Evolutionary conservation across 331 rosid species (phyloP), one percentile per base, ranked within the genome.

Genomic region (Rosa hybrid): DNA sequence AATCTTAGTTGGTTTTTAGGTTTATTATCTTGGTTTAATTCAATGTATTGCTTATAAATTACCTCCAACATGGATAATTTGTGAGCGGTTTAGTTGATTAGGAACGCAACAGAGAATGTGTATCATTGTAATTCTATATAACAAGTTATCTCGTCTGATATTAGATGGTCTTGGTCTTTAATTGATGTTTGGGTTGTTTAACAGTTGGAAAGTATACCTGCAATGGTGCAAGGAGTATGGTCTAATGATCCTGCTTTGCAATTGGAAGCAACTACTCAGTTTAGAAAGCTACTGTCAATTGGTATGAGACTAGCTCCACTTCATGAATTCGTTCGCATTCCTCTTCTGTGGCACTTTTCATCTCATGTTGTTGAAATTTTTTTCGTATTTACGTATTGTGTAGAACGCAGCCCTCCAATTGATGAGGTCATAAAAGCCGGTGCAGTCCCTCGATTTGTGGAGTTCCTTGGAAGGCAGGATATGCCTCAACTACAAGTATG

Each of bases 401-500:
- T 68, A 91, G 95, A 89, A 72, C 87, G 90, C 78, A 86, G 96
- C 80, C 94, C 94, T 77, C 91, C 84, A 6, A 87, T 91, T 85
- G 94, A 92, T 63, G 93, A 89, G 74, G 88, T 92, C n/a, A 75
- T 90, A 44, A 84, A 86, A 56, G 88, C 92, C 7, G 92, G 92
- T 72, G 87, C 87, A 21, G 88, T 92, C 42, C 94, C 91, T 74
- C 86, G 84, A 83, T 88, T 90, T 64, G 90, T 89, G 77, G 89
- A 88, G 86, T 91, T 92, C 78, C 90, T 92, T 73, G 83, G 75
- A 64, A 88, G 88, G 83, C 71, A 84, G 65, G 92, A 91, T 68
- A 16, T 75, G 63, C 96, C 97, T 16, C 88, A 89, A 63, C 76
- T 91, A 86, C 96, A 89, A 79, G 92, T 91, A 75, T 57, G 74